Conservation (phyloP, 768 basidiomycete genomes). For the Suillus discolor region DNA sequence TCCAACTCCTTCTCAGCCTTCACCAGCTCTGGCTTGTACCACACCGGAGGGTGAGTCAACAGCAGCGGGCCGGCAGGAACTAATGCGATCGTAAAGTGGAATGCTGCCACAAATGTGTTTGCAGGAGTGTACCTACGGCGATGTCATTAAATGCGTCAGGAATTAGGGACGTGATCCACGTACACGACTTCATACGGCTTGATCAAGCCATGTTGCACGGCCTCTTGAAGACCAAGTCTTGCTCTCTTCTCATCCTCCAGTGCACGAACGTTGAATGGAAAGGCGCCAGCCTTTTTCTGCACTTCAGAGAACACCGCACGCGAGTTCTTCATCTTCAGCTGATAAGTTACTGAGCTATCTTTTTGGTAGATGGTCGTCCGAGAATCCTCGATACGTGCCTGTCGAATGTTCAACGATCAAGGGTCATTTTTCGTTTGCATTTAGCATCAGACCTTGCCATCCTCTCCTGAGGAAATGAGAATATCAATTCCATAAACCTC, state of each 20-base stretch:
- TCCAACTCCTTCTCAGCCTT: slow-evolving; percentile 89
- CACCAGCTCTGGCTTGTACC: slow-evolving; percentile 93
- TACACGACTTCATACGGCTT: slow-evolving; percentile 95
- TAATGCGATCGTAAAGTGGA: slow-evolving; percentile 97
- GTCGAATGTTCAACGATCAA: slow-evolving; percentile 7
- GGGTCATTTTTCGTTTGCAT: not conserved
- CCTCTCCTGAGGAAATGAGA: slow-evolving; percentile 82
- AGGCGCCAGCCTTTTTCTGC: slow-evolving; percentile 96
- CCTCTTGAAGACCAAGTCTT: slow-evolving; percentile 94
- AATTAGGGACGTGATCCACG: slow-evolving; percentile 32
- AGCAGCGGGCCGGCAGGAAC: slow-evolving; percentile 86
- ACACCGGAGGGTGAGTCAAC: slow-evolving; percentile 84
- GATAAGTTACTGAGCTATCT: slow-evolving; percentile 84
- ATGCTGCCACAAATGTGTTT: slow-evolving; percentile 87
- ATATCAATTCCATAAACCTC: slow-evolving; percentile 97
- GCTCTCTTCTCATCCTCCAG: slow-evolving; percentile 96
- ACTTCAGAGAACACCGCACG: slow-evolving; percentile 97
- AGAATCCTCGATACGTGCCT: slow-evolving; percentile 90
- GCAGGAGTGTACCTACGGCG: slow-evolving; percentile 71
- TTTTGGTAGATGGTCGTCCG: slow-evolving; percentile 94
- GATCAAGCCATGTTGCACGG: slow-evolving; percentile 90
- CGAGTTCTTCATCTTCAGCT: slow-evolving; percentile 97
- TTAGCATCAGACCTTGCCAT: slow-evolving; percentile 71
- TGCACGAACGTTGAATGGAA: slow-evolving; percentile 95
- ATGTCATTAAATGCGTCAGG: slow-evolving; percentile 6